Base-by-base conservation (phyloP, 768 basidiomycete species). In the Collybia sordida region DNA sequence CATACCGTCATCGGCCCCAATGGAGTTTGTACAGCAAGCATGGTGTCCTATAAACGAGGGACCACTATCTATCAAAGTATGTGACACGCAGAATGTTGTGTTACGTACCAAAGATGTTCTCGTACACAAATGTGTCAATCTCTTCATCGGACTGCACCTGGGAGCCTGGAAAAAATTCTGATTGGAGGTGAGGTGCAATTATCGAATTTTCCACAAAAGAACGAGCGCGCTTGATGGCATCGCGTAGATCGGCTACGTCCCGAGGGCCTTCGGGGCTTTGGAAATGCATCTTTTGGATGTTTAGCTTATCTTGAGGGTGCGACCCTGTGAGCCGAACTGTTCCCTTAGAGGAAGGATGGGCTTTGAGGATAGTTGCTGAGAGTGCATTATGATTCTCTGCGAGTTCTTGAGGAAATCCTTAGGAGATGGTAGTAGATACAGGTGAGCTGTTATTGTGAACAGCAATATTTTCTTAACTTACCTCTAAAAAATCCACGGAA, bases 11-110 rank as follows among this genome's bases (percentile, higher is more conserved):
- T 31, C 31, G 3, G 59, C 28, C 4, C 64, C 67, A 9, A 67
- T 68, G 19, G 63, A 27, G 47, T 64, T 65, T 2, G 67, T 67
- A 38, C 67, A 67, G 43, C 65, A 68, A 4, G 61, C 62, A 38
- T 67, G 64, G 44, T 68, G 67, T 8, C 67, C 62, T 66, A 46
- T 19, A 24, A n/a, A 31, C 31, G 31, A 31, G 14, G 3, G 14
- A 4, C 14, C 31, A 11, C 11, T 23, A 42, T 15, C 31, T 31
- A 31, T 31, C 31, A 31, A 39, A 17, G 8, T n/a, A n/a, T 31
- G 31, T 31, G 31, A 31, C 31, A 14, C 31, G 14, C 11, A 15
- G 34, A 31, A 25, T 31, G 14, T 31, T 7, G 35, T 11, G 11
- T 31, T 18, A 48, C 52, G 9, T 28, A 63, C 63, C 64, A 25